These are phyloP conservation scores for Fusarium robinianum DNA, from an alignment of 2,329 filamentous ascomycete genomes.

Conservation along the genomic window DNA sequence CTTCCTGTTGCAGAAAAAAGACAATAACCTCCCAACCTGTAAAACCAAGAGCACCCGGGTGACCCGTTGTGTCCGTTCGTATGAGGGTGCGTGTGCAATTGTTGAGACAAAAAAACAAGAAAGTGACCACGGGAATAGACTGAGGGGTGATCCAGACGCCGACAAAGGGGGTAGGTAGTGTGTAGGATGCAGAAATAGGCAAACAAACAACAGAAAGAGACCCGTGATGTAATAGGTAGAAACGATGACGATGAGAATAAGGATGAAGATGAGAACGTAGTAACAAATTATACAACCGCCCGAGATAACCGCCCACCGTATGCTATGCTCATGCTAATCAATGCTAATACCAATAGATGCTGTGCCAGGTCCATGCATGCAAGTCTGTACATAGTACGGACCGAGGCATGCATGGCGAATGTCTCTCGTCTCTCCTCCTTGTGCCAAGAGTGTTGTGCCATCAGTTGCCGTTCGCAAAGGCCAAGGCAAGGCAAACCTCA, in stretches of 20 bases:
- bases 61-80: constrained; percentile 7
- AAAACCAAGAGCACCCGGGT: neutral
- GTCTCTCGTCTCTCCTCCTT: no score
- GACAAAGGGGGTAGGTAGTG: neutral
- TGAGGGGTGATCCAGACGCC: constrained; percentile 17
- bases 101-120: constrained; percentile 17
- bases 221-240: no score
- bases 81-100: constrained; percentile 1
- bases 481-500: constrained; percentile 4
- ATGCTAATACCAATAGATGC: neutral
- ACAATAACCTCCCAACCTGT: constrained; percentile 2
- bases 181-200: neutral
- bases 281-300: constrained; percentile 24
- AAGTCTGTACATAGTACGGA: constrained; percentile 20
- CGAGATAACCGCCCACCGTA: constrained; percentile 26
- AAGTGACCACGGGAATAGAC: neutral
- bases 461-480: constrained; percentile 13
- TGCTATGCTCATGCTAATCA: constrained; percentile 25
- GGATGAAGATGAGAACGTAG: neutral
- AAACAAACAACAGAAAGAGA: neutral
- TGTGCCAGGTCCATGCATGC: constrained; percentile 10
- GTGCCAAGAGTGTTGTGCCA: constrained; percentile 14
- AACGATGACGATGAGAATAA: neutral
- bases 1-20: neutral
- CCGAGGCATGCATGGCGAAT: constrained; percentile 14